Percentiles rank a stretch among this genome's conserved stretches.
These are phyloP conservation scores for Triangularia verruculosa DNA, from an alignment of 2,329 filamentous ascomycete genomes.

Conservation along the genomic window DNA sequence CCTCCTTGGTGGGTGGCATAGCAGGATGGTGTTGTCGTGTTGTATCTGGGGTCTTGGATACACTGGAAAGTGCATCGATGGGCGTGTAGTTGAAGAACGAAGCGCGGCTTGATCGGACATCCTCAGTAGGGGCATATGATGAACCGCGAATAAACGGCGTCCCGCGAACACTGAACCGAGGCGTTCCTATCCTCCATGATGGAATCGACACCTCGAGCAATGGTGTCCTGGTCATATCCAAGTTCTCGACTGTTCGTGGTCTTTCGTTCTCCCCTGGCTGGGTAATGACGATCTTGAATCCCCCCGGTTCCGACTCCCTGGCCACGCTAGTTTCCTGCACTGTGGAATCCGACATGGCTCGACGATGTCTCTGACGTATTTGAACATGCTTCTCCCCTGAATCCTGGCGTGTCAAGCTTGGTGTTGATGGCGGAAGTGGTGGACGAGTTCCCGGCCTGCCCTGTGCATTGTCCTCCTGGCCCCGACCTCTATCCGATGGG, in stretches of 20 bases:
- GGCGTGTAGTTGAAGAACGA: slow-evolving; percentile 45
- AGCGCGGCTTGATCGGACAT: slow-evolving; percentile 61
- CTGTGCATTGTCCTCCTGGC: slow-evolving; percentile 28
- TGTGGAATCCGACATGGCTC: slow-evolving; percentile 75
- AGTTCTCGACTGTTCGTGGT: slow-evolving; percentile 61
- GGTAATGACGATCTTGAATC: slow-evolving; percentile 78
- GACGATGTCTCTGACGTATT: slow-evolving; percentile 47
- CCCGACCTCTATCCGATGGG: slow-evolving; percentile 31
- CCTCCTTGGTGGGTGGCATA: slow-evolving; percentile 31
- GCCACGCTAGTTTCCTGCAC: slow-evolving; percentile 59
- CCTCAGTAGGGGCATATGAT: slow-evolving; percentile 74
- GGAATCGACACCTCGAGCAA: slow-evolving; percentile 75
- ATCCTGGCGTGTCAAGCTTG: slow-evolving; percentile 35
- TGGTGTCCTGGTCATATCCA: slow-evolving; percentile 45
- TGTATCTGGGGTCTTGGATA: slow-evolving; percentile 30
- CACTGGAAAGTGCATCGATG: slow-evolving; percentile 33
- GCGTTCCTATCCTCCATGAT: slow-evolving; percentile 78
- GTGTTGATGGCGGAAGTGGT: slow-evolving; percentile 39
- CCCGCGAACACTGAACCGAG: slow-evolving; percentile 73
- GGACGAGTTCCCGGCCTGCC: slow-evolving; percentile 43
- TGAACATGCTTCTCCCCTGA: slow-evolving; percentile 32
- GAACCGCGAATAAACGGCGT: slow-evolving; percentile 77
- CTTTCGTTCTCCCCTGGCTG: slow-evolving; percentile 59
- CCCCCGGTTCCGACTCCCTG: slow-evolving; percentile 59
- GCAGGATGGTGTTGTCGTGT: slow-evolving; percentile 35